phyloP scores from a whole-genome alignment of 352 stramenopile species.

The Phytophthora palmivora region DNA sequence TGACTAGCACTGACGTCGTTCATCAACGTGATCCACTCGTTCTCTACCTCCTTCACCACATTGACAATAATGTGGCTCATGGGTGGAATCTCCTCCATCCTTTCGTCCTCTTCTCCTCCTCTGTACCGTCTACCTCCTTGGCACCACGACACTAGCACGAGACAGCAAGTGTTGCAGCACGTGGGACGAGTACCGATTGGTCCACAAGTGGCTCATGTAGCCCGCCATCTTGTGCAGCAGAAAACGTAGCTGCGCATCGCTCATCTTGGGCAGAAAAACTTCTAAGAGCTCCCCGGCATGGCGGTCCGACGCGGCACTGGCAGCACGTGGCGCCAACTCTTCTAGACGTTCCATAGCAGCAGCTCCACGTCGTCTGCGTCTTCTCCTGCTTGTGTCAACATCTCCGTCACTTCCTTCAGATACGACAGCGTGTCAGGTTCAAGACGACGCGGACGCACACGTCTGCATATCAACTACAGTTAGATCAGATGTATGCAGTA shows the following conservation, averaged over 20 bases:
- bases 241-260: slow-evolving; percentile 70
- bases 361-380: slow-evolving; percentile 72
- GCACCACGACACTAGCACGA: slow-evolving; percentile 61
- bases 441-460: slow-evolving; percentile 72
- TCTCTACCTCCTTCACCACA: slow-evolving; percentile 79
- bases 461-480: slow-evolving; percentile 39
- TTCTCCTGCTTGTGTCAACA: slow-evolving; percentile 60
- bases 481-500: neutral
- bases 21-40: slow-evolving; percentile 86
- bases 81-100: slow-evolving; percentile 59
- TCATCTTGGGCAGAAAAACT: slow-evolving; percentile 78
- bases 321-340: slow-evolving; percentile 75
- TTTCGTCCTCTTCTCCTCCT: slow-evolving; percentile 66
- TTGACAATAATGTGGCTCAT: slow-evolving; percentile 80
- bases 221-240: slow-evolving; percentile 83
- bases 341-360: slow-evolving; percentile 87
- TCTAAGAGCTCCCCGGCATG: slow-evolving; percentile 78
- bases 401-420: slow-evolving; percentile 84
- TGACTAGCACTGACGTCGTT: slow-evolving; percentile 89
- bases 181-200: slow-evolving; percentile 88
- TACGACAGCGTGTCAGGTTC: slow-evolving; percentile 85
- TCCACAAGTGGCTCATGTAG: slow-evolving; percentile 87
- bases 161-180: slow-evolving; percentile 82
- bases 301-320: slow-evolving; percentile 77
- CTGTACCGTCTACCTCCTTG: slow-evolving; percentile 38